Evolutionary conservation across 2,329 filamentous ascomycete genomes (phyloP), one percentile per base, ranked within the genome.

Genomic region (Xenoacremonium recifei): DNA sequence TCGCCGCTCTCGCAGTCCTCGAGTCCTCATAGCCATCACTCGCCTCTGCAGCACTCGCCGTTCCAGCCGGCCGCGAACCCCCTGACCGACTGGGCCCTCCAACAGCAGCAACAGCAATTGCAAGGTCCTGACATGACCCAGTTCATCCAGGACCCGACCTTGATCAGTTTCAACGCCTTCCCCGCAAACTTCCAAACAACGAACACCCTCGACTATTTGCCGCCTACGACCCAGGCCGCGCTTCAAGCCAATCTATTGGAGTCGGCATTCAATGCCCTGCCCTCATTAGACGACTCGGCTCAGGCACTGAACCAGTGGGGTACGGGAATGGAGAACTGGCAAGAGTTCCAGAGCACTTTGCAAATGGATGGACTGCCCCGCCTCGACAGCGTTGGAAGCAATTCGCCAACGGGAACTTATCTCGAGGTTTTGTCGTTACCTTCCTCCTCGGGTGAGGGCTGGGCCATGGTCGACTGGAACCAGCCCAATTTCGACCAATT

Each of bases 371-470:
- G 63, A 7, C 46, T 74, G 20, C 53, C 59, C 21, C 63, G 65
- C 21, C 53, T 70, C 23, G 65, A 63, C 18, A 71, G 67, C 37
- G 68, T 71, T 27, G 70, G 70, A 38, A 72, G 70, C 58, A 69
- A 67, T 43, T 72, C 69, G 10, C 69, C 69, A 16, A 72, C 68
- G 3, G 67, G 67, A 33, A 71, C 79, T 47, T 91, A 89, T 64
- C 72, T 96, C 35, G 91, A 96, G 66, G 87, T 95, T 23, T 72
- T 92, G 37, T 96, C 92, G 6, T 72, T 96, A 32, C 78, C 80
- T 18, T 85, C 83, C 42, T 89, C 89, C 51, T 88, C 87, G 59
- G 90, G 95, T 55, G 88, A 91, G 55, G 88, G 89, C 44, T 97
- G 91, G 91, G 82, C 81, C 37, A 80, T 87, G 52, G 83, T 96